Percentiles rank a stretch among this genome's conserved stretches.
Evolutionary conservation across 192 early-diverging fungal species (phyloP).

Genomic region (Coemansia sp.): DNA sequence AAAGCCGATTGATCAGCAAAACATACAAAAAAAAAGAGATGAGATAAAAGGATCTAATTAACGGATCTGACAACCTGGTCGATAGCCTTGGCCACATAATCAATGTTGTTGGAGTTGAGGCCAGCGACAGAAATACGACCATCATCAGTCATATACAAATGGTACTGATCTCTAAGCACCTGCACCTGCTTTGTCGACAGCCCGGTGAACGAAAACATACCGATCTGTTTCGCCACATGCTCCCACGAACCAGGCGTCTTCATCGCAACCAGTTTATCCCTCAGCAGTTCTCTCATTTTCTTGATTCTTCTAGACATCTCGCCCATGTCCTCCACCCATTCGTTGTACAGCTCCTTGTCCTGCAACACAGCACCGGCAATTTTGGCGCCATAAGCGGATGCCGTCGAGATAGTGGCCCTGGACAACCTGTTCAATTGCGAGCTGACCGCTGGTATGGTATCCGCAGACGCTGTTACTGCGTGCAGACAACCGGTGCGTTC

Average conservation of each 20-base stretch:
- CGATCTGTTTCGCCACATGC: slow-evolving; percentile 94
- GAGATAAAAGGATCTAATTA: slow-evolving; percentile 9
- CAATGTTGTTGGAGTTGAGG: slow-evolving; percentile 81
- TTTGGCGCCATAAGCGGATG: slow-evolving; percentile 86
- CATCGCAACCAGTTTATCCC: slow-evolving; percentile 63
- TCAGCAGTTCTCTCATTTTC: slow-evolving; percentile 77
- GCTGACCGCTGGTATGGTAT: slow-evolving; percentile 60
- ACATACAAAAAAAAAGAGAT: neutral
- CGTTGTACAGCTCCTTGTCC: slow-evolving; percentile 70
- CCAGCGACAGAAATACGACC: slow-evolving; percentile 97
- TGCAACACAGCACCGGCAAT: slow-evolving; percentile 84
- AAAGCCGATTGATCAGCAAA: neutral
- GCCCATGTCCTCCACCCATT: slow-evolving; percentile 79
- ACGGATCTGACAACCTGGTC: slow-evolving; percentile 88
- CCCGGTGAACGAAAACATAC: slow-evolving; percentile 98
- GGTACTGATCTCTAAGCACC: slow-evolving; percentile 79
- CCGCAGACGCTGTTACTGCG: slow-evolving; percentile 62
- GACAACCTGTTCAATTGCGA: slow-evolving; percentile 84
- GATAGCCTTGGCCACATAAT: slow-evolving; percentile 85
- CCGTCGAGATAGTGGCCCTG: slow-evolving; percentile 86
- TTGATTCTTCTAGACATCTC: slow-evolving; percentile 91
- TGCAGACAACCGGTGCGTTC: slow-evolving; percentile 88
- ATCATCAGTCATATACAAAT: slow-evolving; percentile 92
- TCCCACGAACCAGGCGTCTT: slow-evolving; percentile 93
- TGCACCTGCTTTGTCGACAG: slow-evolving; percentile 73